Conservation (phyloP, 2,329 filamentous ascomycete genomes). For the Westerdykella aurantiaca region DNA sequence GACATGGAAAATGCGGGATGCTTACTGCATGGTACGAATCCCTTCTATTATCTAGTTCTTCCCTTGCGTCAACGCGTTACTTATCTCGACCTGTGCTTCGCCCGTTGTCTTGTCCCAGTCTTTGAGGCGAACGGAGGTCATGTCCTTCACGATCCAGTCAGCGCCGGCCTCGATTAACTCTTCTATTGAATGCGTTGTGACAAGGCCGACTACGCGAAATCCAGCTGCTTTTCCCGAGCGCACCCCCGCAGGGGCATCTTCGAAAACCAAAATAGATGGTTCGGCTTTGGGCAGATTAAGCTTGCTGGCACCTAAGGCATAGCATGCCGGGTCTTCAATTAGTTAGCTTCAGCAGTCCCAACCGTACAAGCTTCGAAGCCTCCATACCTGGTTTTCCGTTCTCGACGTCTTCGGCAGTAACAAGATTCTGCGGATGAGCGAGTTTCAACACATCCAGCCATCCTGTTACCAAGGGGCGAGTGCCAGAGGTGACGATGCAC, state of each 20-base stretch:
- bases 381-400: constrained; percentile 40
- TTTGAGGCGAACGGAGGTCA: constrained; percentile 64
- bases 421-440: constrained; percentile 42
- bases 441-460: constrained; percentile 48
- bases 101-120: constrained; percentile 51
- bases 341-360: too few species aligned
- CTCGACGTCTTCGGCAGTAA: constrained; percentile 47
- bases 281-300: constrained; percentile 39
- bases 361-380: too few species aligned
- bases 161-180: constrained; percentile 70
- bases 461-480: constrained; percentile 43
- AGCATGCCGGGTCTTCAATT: constrained; percentile 42
- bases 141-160: constrained; percentile 79
- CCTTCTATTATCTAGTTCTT: constrained; percentile 12
- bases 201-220: constrained; percentile 76
- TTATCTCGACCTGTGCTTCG: constrained; percentile 62
- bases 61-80: constrained; percentile 46
- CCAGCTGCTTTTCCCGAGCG: constrained; percentile 77
- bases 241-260: constrained; percentile 86
- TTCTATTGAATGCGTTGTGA: constrained; percentile 72
- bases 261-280: constrained; percentile 63
- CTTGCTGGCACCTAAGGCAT: constrained; percentile 40
- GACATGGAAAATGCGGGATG: background rate
- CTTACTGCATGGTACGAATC: background rate
- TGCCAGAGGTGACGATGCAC: constrained; percentile 66